phyloP scores from a whole-genome alignment of 2,329 filamentous ascomycete species.

The Nemania serpens region DNA sequence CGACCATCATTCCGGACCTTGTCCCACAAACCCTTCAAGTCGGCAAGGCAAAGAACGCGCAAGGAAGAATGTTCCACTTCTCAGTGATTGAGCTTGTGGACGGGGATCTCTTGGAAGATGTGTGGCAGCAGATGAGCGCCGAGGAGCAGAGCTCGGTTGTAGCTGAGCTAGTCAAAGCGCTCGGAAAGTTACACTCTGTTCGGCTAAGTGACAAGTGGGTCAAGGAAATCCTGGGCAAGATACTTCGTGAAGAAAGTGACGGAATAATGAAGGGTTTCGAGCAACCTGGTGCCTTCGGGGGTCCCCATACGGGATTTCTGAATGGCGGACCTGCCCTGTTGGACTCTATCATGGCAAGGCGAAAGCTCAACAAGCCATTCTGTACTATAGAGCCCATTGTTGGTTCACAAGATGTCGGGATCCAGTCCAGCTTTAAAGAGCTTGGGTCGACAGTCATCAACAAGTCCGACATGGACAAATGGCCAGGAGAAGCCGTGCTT shows the following conservation, averaged over 20 bases:
- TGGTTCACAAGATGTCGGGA: slow-evolving; percentile 1
- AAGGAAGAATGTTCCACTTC: slow-evolving; percentile 15
- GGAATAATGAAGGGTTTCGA: slow-evolving; percentile 6
- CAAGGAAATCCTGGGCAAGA: slow-evolving; percentile 5
- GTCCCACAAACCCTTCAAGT: slow-evolving; percentile 17
- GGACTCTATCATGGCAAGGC: slow-evolving; percentile 9
- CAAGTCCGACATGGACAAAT: slow-evolving; percentile 29
- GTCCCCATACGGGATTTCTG: slow-evolving; percentile 19
- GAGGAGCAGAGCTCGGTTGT: slow-evolving; percentile 15
- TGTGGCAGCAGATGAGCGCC: slow-evolving; percentile 10
- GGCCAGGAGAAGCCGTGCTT: slow-evolving; percentile 31
- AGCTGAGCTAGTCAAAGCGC: slow-evolving; percentile 6
- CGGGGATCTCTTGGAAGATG: slow-evolving; percentile 17
- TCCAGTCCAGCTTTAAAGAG: slow-evolving; percentile 24
- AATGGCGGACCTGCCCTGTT: slow-evolving; percentile 11
- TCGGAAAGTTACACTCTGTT: slow-evolving; percentile 14
- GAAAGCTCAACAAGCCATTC: slow-evolving; percentile 5
- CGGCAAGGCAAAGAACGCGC: slow-evolving; percentile 13
- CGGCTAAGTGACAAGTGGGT: slow-evolving; percentile 1
- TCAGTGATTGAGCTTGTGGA: slow-evolving; percentile 18
- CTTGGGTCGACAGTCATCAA: slow-evolving; percentile 25
- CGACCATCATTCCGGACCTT: slow-evolving; percentile 12
- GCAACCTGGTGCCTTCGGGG: slow-evolving; percentile 14
- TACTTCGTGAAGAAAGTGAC: slow-evolving; percentile 14
- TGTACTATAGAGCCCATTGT: slow-evolving; percentile 11